A percentile compares a stretch with the other conserved stretches of the same genome.
These are phyloP conservation scores for Suillus alpinus DNA, from an alignment of 768 basidiomycete genomes.

Conservation along the genomic window DNA sequence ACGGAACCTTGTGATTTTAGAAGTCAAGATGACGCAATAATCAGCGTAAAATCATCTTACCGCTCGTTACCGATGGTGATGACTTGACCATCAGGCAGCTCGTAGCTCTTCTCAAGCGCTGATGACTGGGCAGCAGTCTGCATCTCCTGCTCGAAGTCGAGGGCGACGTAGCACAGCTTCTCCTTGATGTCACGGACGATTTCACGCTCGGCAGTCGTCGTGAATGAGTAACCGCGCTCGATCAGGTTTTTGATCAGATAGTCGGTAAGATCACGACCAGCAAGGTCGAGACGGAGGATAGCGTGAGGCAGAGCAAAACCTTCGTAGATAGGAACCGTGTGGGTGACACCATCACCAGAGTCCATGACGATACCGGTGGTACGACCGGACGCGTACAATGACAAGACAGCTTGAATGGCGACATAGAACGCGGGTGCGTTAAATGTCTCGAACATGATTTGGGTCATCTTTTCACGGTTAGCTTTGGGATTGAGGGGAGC, in stretches of 20 bases:
- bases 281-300: constrained; percentile 87
- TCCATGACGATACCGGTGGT: constrained; percentile 95
- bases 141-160: constrained; percentile 93
- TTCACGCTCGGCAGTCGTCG: constrained; percentile 90
- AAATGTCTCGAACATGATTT: constrained; percentile 81
- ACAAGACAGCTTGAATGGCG: constrained; percentile 70
- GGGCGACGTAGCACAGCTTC: constrained; percentile 90
- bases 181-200: constrained; percentile 96
- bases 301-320: constrained; percentile 92
- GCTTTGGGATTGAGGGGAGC: constrained; percentile 73
- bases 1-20: constrained; percentile 41
- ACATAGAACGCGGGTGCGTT: constrained; percentile 76
- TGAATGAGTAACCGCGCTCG: constrained; percentile 95
- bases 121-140: constrained; percentile 89
- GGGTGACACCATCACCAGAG: constrained; percentile 94
- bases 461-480: constrained; percentile 74
- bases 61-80: constrained; percentile 81
- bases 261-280: constrained; percentile 90
- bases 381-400: constrained; percentile 89
- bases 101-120: constrained; percentile 89
- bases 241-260: constrained; percentile 80
- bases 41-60: constrained; percentile 21
- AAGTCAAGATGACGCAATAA: not conserved
- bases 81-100: constrained; percentile 90
- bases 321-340: constrained; percentile 97